Evolutionary conservation across 2,329 filamentous ascomycete genomes (phyloP).

Genomic region (Exophiala lecanii-corni): DNA sequence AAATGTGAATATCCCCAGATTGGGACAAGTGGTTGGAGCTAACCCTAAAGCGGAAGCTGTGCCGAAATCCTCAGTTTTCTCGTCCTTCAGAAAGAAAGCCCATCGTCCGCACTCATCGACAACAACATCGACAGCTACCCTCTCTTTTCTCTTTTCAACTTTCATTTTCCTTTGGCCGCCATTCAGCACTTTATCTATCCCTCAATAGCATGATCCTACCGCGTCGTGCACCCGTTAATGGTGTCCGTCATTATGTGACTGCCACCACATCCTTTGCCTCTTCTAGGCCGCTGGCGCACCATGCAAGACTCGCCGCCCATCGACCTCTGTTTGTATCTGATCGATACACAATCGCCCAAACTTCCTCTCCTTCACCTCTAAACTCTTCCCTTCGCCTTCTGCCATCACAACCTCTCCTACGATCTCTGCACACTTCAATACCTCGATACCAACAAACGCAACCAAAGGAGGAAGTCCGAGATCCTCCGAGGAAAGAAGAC

Average conservation of each 20-base stretch:
- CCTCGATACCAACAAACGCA: constrained; percentile 22
- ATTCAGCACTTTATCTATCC: background rate
- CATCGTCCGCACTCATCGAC: no score
- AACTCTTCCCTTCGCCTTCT: constrained; percentile 15
- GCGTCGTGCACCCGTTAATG: constrained; percentile 20
- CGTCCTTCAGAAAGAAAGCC: no score
- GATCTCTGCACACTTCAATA: constrained; percentile 23
- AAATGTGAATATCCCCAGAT: background rate
- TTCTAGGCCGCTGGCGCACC: constrained; percentile 17
- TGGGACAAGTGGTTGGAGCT: background rate
- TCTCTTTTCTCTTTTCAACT: no score
- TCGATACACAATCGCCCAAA: constrained; percentile 5
- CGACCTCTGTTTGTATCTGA: constrained; percentile 13
- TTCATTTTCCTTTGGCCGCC: no score
- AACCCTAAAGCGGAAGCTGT: background rate
- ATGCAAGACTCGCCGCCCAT: constrained; percentile 22
- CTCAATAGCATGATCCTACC: constrained; percentile 24
- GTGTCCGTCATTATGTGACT: constrained; percentile 26
- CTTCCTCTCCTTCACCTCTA: constrained; percentile 5
- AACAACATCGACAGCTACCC: no score
- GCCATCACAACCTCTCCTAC: constrained; percentile 11
- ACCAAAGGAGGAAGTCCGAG: constrained; percentile 26
- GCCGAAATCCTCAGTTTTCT: background rate
- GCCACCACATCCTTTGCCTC: constrained; percentile 17
- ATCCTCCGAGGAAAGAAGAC: constrained; percentile 24